phyloP scores from a whole-genome alignment of 2,329 filamentous ascomycete genomes.

The Diaporthe citrichinensis region DNA sequence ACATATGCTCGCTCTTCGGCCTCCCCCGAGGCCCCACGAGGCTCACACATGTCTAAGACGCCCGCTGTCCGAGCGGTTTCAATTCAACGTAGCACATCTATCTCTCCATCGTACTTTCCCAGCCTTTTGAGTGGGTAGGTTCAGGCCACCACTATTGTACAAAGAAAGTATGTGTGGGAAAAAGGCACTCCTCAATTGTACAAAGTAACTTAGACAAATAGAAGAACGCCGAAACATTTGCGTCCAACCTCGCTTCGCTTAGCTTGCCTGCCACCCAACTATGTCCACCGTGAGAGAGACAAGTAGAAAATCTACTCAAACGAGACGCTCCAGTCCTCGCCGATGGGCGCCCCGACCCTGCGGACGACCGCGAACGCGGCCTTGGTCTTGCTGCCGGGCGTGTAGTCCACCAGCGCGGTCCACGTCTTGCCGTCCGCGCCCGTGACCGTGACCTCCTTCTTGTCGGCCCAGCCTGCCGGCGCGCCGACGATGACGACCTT shows the following conservation, averaged over 20 bases:
- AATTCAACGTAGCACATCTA: slow-evolving; percentile 5
- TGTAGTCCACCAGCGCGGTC: slow-evolving; percentile 73
- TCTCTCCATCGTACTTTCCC: neutral
- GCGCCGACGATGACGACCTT: slow-evolving; percentile 88
- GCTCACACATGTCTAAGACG: slow-evolving; percentile 24
- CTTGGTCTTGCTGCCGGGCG: slow-evolving; percentile 60
- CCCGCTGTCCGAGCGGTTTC: neutral
- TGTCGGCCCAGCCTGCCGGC: slow-evolving; percentile 78
- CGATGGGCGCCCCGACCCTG: slow-evolving; percentile 65
- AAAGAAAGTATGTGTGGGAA: slow-evolving; percentile 1
- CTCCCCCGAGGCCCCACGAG: neutral
- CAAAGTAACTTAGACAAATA: slow-evolving; percentile 20
- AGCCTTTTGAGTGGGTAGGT: neutral
- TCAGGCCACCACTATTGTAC: slow-evolving; percentile 16
- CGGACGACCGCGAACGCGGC: slow-evolving; percentile 68
- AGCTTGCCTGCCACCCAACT: neutral
- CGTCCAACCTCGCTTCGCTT: slow-evolving; percentile 26
- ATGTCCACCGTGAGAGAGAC: neutral
- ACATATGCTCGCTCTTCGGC: neutral
- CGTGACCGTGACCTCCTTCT: slow-evolving; percentile 70
- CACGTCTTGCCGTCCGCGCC: slow-evolving; percentile 65
- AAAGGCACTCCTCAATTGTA: slow-evolving; percentile 6
- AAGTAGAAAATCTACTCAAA: slow-evolving; percentile 49
- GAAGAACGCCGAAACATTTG: neutral
- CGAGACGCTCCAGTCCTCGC: slow-evolving; percentile 65